Conservation (phyloP, 352 stramenopile species). For the Pythium sukuiense region DNA sequence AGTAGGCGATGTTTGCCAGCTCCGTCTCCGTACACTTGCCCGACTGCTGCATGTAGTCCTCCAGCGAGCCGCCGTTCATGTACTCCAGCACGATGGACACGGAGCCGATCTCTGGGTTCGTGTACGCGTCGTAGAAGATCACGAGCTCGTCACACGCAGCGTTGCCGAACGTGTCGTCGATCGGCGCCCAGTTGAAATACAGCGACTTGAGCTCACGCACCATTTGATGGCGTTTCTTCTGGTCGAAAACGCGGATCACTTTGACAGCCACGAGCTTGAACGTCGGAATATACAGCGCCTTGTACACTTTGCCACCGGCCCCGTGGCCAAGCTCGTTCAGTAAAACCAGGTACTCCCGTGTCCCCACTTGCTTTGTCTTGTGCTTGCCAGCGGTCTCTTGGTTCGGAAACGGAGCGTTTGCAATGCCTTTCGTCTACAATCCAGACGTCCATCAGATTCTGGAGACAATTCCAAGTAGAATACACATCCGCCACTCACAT, state of each 20-base stretch:
- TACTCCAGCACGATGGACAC: conserved; percentile 95
- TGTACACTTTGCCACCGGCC: conserved; percentile 87
- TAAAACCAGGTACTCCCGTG: conserved; percentile 66
- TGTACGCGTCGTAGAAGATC: conserved; percentile 93
- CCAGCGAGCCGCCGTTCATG: conserved; percentile 91
- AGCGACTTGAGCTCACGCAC: conserved; percentile 85
- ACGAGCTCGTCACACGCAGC: conserved; percentile 83
- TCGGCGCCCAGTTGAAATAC: conserved; percentile 77
- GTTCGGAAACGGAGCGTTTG: conserved; percentile 61
- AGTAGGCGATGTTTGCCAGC: conserved; percentile 78
- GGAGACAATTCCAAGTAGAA: conserved; percentile 9
- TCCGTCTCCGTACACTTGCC: conserved; percentile 57
- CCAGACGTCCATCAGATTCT: background rate
- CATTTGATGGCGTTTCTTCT: conserved; percentile 89
- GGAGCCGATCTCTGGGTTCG: conserved; percentile 76
- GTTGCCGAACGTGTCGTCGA: conserved; percentile 41
- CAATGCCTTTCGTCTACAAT: conserved; percentile 68
- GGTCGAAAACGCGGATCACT: conserved; percentile 86
- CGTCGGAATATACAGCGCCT: conserved; percentile 87
- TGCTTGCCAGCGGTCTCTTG: conserved; percentile 21
- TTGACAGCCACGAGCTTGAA: conserved; percentile 90
- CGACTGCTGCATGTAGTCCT: conserved; percentile 63
- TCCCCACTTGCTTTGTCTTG: conserved; percentile 34
- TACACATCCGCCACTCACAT: conserved; percentile 35
- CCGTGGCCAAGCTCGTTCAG: conserved; percentile 79